A percentile compares a stretch with the other conserved stretches of the same genome.
phyloP scores from a whole-genome alignment of 2,329 filamentous ascomycete species.

The Claviceps pusilla region DNA sequence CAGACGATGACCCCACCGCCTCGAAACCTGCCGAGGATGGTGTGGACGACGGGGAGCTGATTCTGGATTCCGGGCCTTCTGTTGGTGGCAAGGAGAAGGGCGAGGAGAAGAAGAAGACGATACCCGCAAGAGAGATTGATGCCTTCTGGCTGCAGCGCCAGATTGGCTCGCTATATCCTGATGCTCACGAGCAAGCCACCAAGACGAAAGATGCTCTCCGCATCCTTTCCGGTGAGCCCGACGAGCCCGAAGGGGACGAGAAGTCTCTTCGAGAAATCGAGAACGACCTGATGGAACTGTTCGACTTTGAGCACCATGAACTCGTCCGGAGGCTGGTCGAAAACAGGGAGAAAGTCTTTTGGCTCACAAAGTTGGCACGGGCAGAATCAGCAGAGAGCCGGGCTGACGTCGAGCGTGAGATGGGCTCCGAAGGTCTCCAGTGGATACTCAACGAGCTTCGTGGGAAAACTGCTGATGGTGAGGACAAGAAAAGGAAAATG shows the following conservation, averaged over 20 bases:
- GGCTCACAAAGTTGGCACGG: constrained; percentile 77
- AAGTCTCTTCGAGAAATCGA: constrained; percentile 84
- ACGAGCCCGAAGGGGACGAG: constrained; percentile 59
- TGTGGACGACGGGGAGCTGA: constrained; percentile 62
- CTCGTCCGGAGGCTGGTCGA: constrained; percentile 80
- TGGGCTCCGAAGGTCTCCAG: constrained; percentile 74
- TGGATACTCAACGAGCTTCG: constrained; percentile 78
- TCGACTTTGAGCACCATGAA: constrained; percentile 92
- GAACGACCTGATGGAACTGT: constrained; percentile 95
- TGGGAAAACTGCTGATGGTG: constrained; percentile 49
- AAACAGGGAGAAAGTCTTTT: constrained; percentile 88
- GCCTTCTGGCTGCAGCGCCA: constrained; percentile 94
- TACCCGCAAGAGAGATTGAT: constrained; percentile 82
- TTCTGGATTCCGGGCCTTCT: constrained; percentile 54
- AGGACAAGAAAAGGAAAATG: constrained; percentile 49
- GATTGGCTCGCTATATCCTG: constrained; percentile 74
- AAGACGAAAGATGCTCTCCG: constrained; percentile 76
- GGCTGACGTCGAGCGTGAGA: constrained; percentile 70
- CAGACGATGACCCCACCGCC: constrained; percentile 22
- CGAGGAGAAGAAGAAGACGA: constrained; percentile 40
- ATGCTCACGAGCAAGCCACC: constrained; percentile 84
- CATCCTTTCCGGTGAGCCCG: constrained; percentile 63
- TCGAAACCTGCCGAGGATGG: constrained; percentile 23
- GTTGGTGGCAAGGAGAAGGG: constrained; percentile 27
- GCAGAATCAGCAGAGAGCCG: constrained; percentile 68